Evolutionary conservation across 805 yeast species (phyloP).

Genomic region (Cephaloascus albidus): DNA sequence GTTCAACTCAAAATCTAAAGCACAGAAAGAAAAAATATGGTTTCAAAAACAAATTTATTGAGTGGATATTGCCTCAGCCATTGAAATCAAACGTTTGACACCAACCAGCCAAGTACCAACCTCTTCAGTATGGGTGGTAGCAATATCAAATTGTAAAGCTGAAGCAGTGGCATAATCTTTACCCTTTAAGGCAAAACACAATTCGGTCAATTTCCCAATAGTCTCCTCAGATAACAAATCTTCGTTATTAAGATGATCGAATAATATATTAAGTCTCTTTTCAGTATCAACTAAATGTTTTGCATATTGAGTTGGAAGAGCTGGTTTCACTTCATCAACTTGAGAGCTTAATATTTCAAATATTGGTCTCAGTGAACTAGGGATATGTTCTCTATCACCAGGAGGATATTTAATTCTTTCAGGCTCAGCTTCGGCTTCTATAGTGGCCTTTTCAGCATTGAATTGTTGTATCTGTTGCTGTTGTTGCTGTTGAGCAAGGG

Average conservation of each 20-base stretch:
- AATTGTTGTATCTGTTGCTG: neutral
- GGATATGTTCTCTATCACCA: slow-evolving; percentile 64
- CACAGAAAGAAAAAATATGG: neutral
- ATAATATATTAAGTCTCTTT: slow-evolving; percentile 68
- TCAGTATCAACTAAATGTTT: slow-evolving; percentile 76
- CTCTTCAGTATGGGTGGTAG: slow-evolving; percentile 58
- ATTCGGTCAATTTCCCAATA: slow-evolving; percentile 37
- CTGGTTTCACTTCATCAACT: slow-evolving; percentile 56
- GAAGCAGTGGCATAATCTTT: slow-evolving; percentile 56
- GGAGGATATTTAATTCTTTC: slow-evolving; percentile 30
- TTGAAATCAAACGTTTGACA: slow-evolving; percentile 75
- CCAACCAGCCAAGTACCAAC: slow-evolving; percentile 92
- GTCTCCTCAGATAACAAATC: slow-evolving; percentile 55
- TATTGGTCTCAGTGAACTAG: slow-evolving; percentile 49
- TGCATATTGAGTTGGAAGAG: slow-evolving; percentile 62
- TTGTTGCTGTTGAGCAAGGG: slow-evolving; percentile 2
- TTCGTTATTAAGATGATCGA: slow-evolving; percentile 66
- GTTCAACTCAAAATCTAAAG: neutral
- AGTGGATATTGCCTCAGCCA: slow-evolving; percentile 35
- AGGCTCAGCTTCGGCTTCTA: too few species aligned
- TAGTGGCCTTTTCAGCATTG: slow-evolving; percentile 2
- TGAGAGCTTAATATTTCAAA: slow-evolving; percentile 45
- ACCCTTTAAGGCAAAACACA: slow-evolving; percentile 39
- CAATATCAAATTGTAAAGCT: slow-evolving; percentile 44
- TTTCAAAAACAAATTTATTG: neutral